Evolutionary conservation across 768 basidiomycete species (phyloP), one percentile per base, ranked within the genome.

Genomic region (Serendipita sp.): DNA sequence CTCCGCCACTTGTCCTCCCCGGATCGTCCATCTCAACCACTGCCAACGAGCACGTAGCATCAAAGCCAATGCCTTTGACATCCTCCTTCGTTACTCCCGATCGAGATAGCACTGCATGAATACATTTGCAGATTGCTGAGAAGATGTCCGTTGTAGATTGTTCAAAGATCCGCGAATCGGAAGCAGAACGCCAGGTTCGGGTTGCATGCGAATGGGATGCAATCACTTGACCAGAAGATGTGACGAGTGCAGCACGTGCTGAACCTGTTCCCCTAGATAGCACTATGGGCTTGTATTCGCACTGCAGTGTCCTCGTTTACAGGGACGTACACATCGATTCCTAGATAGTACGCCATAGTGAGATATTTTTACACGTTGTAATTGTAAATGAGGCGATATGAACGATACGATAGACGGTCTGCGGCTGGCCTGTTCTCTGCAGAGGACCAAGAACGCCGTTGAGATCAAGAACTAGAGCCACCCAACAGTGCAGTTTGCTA

Each of bases 11-110:
- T 41, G 38, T 41, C 38, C 13, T 41, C 38, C 5, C 13, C 38
- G 38, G 24, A 24, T 13, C 38, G 38, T 13, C 13, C 38, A 41
- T 41, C 71, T 90, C 85, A 0, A 85, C 78, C 24, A 97, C 94
- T 0, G 94, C 92, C 46, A 98, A 79, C 0, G 93, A 96, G 75
- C 96, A 99, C 0, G 96, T 99, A 54, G 94, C 95, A 73, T 97
- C 94, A 73, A 95, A 93, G 13, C 93, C 92, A 51, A 97, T 70
- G 0, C 96, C 96, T 70, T 88, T 90, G 65, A 99, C 85, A 3
- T 78, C 74, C 2, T 75, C 74, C 3, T 72, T 70, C 2, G 73
- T 69, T 2, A 66, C 11, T 2, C 80, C 75, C 0, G 86, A 79
- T 35, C 79, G 75, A 7, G 77, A 67, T 30, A 98, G 75, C 63